Evolutionary conservation across 768 basidiomycete genomes (phyloP).

Genomic region (Russula abietina): DNA sequence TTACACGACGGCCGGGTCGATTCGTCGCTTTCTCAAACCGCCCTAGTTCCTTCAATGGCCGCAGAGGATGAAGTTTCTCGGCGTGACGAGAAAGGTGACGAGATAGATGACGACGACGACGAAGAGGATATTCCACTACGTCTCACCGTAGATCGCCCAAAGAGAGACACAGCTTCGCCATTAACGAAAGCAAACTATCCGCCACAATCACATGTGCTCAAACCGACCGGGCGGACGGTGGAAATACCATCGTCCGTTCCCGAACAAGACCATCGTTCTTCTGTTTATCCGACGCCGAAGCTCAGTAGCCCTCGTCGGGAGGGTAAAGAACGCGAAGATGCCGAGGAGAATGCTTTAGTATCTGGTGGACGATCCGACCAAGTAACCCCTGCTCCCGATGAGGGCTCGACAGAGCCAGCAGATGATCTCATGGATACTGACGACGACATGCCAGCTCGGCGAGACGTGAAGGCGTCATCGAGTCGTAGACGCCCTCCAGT

Average conservation of each 20-base stretch:
- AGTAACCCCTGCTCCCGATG: constrained; percentile 32
- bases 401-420: constrained; percentile 38
- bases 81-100: constrained; percentile 26
- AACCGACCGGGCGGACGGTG: constrained; percentile 4
- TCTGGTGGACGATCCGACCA: constrained; percentile 2
- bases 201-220: constrained; percentile 11
- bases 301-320: background rate
- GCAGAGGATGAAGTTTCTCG: background rate
- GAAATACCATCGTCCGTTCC: constrained; percentile 51
- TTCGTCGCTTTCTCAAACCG: background rate
- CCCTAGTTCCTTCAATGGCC: background rate
- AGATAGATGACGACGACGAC: constrained; percentile 28
- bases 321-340: background rate
- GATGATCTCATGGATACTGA: constrained; percentile 36
- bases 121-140: constrained; percentile 45
- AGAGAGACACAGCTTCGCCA: constrained; percentile 2
- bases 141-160: constrained; percentile 20
- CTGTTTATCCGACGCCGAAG: constrained; percentile 9
- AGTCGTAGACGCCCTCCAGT: constrained; percentile 42
- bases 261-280: constrained; percentile 39
- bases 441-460: constrained; percentile 25
- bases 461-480: constrained; percentile 26
- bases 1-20: background rate
- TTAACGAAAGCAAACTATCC: constrained; percentile 25
- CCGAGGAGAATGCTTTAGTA: background rate